These are phyloP conservation scores for Malassezia sp. DNA, from an alignment of 1,284 basidiomycete genomes.

Conservation along the genomic window DNA sequence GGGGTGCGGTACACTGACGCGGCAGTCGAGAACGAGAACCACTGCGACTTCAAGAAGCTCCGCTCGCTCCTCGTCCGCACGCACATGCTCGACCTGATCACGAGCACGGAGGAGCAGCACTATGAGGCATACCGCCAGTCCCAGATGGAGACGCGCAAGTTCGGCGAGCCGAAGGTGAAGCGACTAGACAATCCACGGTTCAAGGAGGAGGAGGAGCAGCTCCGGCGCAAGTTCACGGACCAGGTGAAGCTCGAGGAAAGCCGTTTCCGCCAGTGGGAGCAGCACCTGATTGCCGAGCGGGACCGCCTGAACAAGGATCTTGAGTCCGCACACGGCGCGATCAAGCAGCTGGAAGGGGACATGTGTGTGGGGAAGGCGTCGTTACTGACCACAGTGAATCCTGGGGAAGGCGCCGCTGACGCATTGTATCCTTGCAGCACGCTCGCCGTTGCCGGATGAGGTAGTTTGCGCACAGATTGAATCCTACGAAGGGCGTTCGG, in stretches of 20 bases:
- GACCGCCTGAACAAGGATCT: slow-evolving; percentile 47
- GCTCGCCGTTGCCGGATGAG: slow-evolving; percentile 12
- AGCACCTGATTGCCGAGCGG: slow-evolving; percentile 55
- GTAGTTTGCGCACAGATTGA: background rate
- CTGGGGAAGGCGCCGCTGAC: no score
- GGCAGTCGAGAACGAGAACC: slow-evolving; percentile 94
- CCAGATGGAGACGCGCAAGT: slow-evolving; percentile 99
- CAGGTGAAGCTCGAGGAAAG: slow-evolving; percentile 98
- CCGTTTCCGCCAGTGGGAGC: slow-evolving; percentile 97
- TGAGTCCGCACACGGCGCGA: slow-evolving; percentile 39
- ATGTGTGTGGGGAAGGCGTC: no score
- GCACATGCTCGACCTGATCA: slow-evolving; percentile 96
- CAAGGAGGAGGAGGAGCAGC: slow-evolving; percentile 95
- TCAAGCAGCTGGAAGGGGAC: slow-evolving; percentile 44
- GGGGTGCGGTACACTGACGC: no score
- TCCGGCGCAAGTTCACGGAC: slow-evolving; percentile 95
- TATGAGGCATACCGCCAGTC: slow-evolving; percentile 97
- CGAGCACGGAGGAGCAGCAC: slow-evolving; percentile 86
- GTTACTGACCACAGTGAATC: no score
- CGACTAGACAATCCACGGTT: slow-evolving; percentile 99
- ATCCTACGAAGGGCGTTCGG: no score
- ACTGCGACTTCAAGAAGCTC: slow-evolving; percentile 98
- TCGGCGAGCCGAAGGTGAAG: slow-evolving; percentile 95
- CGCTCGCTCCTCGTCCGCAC: slow-evolving; percentile 90
- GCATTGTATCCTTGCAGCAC: slow-evolving; percentile 13